Base-by-base conservation (phyloP, 2,329 filamentous ascomycete genomes). In the Didymella glomerata region DNA sequence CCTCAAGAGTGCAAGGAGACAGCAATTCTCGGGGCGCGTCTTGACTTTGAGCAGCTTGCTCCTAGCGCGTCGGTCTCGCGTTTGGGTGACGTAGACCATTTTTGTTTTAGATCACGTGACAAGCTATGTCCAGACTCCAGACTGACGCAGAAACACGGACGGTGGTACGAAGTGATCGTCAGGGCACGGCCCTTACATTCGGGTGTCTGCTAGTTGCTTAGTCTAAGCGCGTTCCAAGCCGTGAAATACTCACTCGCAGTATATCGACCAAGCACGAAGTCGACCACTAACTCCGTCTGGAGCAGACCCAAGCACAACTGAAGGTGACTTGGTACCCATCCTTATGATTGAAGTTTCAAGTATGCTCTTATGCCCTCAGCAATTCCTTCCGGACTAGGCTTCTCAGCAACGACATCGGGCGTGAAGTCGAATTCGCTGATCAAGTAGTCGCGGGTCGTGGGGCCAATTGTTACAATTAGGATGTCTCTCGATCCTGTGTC, bases 401-500 rank as follows among this genome's bases (percentile, higher is more conserved):
- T 89, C 69, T 86, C 86, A 1, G 95, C 91, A 76, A 90, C 96
- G n/a, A 91, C 90, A 72, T 94, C 88, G 1, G 91, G 87, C 67
- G 87, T 83, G 63, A 88, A 90, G 0, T 79, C 85, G 74, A 92
- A 92, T 1, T 82, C 83, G 20, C 82, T 80, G 16, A 81, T 74
- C 44, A 99, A 79, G 77, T 92, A 88, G 66, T 93, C 88, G 63
- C 89, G 84, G 11, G 95, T 99, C 18, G 95, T 99, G 13, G 95
- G 94, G 0, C 95, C 95, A 76, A 99, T 99, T 0, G 93, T 96
- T 14, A 90, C 92, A 61, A 98, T 82, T 62, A 85, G 87, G 1
- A 88, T 89, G 49, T 76, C 82, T 10, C 78, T 78, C 22, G 50
- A 27, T 28, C 45, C 53, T 34, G 38, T 54, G 27, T 34, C 53